phyloP scores from a whole-genome alignment of 192 early-diverging fungal genomes.

The Coemansia reversa region DNA sequence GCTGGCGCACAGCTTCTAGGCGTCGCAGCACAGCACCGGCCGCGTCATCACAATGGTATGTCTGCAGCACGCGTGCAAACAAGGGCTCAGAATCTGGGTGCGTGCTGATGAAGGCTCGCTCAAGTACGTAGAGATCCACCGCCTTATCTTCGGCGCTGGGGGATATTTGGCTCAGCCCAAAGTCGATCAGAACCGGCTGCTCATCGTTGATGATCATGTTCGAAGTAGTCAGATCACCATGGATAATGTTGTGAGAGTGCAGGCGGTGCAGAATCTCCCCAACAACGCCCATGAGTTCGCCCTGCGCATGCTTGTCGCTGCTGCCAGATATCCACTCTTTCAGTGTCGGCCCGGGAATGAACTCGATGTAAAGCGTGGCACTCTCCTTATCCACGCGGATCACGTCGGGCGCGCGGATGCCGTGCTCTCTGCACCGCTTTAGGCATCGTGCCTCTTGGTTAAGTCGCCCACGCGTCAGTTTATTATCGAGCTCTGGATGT shows the following conservation, averaged over 20 bases:
- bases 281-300: constrained; percentile 55
- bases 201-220: constrained; percentile 74
- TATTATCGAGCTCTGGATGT: constrained; percentile 85
- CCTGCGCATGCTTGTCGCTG: constrained; percentile 18
- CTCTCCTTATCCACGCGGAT: constrained; percentile 74
- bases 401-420: constrained; percentile 79
- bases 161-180: constrained; percentile 90
- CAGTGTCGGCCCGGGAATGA: constrained; percentile 74
- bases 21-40: constrained; percentile 63
- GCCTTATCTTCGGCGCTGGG: constrained; percentile 90
- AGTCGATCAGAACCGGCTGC: constrained; percentile 81
- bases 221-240: constrained; percentile 96
- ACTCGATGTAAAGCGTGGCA: constrained; percentile 88
- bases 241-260: constrained; percentile 85
- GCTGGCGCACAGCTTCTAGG: constrained; percentile 78
- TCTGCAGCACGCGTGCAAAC: constrained; percentile 72
- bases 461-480: constrained; percentile 73
- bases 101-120: constrained; percentile 87
- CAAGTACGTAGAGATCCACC: constrained; percentile 98
- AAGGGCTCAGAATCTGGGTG: constrained; percentile 81
- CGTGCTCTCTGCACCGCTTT: constrained; percentile 64
- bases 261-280: constrained; percentile 71
- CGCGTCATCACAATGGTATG: constrained; percentile 65
- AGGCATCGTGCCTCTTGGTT: constrained; percentile 87
- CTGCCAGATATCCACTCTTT: constrained; percentile 63